Base-by-base conservation (phyloP, 768 basidiomycete species). In the Daedaleopsis nitida region DNA sequence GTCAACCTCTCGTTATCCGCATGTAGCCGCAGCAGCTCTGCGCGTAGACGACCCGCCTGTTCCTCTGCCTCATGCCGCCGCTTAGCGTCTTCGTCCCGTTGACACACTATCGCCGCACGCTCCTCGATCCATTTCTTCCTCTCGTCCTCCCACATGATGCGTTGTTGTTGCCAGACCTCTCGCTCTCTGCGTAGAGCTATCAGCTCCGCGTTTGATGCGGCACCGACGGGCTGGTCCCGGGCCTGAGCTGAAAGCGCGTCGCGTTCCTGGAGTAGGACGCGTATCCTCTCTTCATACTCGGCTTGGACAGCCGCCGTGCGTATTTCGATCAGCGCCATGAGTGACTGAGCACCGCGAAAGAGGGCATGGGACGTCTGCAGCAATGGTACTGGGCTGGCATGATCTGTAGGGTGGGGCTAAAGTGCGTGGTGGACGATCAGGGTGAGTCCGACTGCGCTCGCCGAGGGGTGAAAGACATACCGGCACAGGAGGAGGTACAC, bases 261-360 rank as follows among this genome's bases (percentile, higher is more conserved):
- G 35, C 56, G 45, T 49, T 62, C 56, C 4, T 39, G 24, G 16
- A 21, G 24, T 1, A 62, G n/a, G 11, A 17, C n/a, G 27, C 35
- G 52, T 7, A 62, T 50, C 35, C 32, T 45, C 17, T 45, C 43
- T 34, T 62, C 60, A 19, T 55, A 62, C 10, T 58, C 52, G 7
- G 52, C 52, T 17, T 14, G 43, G 45, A 58, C 6, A 7, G 32
- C 35, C 9, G 56, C 52, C 3, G 47, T 42, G 16, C 57, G 61
- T n/a, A 8, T 54, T 21, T 62, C 52, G 38, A 62, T 37, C 37
- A 62, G 27, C 1, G 56, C 52, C 0, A 52, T 47, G 12, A 62
- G 13, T 27, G 58, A 52, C 3, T 24, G 45, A 4, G 61, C 53
- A 9, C 61, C 61, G 16, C 52, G 52, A 19, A 58, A 13, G 19